These are phyloP conservation scores for Dactylis glomerata DNA, from an alignment of 176 grass and related monocot species.

Conservation along the genomic window DNA sequence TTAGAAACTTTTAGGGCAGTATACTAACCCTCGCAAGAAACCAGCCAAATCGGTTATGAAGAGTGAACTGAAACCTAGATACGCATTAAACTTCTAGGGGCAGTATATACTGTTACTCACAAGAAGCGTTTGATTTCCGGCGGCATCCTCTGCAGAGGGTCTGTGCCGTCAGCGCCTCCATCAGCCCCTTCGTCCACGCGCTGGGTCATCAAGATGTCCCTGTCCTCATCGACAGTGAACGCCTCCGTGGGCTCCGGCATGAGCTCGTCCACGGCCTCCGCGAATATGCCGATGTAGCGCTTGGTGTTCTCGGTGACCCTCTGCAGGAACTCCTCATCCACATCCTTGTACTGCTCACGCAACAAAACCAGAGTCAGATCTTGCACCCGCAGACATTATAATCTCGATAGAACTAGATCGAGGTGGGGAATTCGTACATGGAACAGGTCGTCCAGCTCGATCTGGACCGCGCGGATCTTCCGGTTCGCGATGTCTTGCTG, in stretches of 20 bases:
- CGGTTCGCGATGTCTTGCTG: conserved; percentile 95
- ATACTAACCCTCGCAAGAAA: too few relatives aligned
- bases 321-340: conserved; percentile 83
- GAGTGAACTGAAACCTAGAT: neutral
- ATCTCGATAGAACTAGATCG: neutral
- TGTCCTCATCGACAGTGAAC: conserved; percentile 73
- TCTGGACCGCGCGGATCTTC: conserved; percentile 67
- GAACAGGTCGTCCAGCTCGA: conserved; percentile 90
- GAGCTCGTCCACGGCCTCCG: conserved; percentile 82
- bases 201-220: conserved; percentile 96
- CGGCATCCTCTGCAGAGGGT: conserved; percentile 88
- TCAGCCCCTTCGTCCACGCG: conserved; percentile 80
- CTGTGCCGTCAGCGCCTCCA: conserved; percentile 32
- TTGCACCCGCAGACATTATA: neutral
- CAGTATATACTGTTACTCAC: conserved; percentile 37
- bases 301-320: conserved; percentile 77
- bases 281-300: conserved; percentile 78
- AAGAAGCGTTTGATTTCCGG: conserved; percentile 96
- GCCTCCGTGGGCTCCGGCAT: conserved; percentile 96
- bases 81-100: neutral
- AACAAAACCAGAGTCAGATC: conserved; percentile 14
- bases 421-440: conserved; percentile 38
- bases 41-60: neutral
- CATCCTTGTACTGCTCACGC: conserved; percentile 60
- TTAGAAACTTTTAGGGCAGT: neutral